A percentile compares a stretch with the other conserved stretches of the same genome.
Evolutionary conservation across 1,284 basidiomycete species (phyloP).

Genomic region (Ceratorhiza oryzae-sativae): DNA sequence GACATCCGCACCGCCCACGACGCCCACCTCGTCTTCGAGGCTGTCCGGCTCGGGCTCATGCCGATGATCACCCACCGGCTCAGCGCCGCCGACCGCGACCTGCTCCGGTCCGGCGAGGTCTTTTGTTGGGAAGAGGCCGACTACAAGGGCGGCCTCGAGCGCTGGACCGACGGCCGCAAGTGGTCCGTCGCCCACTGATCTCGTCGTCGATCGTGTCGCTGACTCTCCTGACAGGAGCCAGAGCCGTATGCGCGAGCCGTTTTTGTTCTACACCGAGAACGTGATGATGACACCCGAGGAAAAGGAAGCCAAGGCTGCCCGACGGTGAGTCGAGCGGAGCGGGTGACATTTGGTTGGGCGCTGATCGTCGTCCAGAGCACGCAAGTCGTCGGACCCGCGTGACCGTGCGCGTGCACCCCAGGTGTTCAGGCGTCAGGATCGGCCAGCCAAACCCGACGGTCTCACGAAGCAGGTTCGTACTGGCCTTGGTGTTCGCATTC

Average conservation of each 20-base stretch:
- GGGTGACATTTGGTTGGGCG: not conserved
- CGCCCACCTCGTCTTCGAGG: constrained; percentile 44
- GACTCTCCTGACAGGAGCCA: constrained; percentile 27
- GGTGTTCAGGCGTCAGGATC: constrained; percentile 42
- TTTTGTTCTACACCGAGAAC: constrained; percentile 44
- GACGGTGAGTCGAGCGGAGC: not conserved
- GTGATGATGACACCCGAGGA: constrained; percentile 43
- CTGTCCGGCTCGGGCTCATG: constrained; percentile 41
- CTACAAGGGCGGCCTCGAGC: constrained; percentile 45
- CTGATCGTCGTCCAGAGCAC: constrained; percentile 30
- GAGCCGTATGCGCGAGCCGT: constrained; percentile 45
- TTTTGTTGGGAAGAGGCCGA: constrained; percentile 45
- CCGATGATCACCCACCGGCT: constrained; percentile 43
- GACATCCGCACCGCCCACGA: constrained; percentile 44
- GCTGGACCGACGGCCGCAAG: constrained; percentile 46
- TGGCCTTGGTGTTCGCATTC: not conserved
- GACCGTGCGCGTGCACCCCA: constrained; percentile 31
- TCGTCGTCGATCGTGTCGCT: not conserved
- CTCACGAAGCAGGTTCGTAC: constrained; percentile 43
- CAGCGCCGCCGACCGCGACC: constrained; percentile 42
- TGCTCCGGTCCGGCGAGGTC: constrained; percentile 42
- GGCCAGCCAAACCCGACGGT: constrained; percentile 42
- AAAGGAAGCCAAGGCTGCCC: constrained; percentile 42
- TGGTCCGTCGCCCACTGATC: constrained; percentile 36
- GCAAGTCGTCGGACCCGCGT: constrained; percentile 39